phyloP scores from a whole-genome alignment of 768 basidiomycete genomes.

The Suillus tomentosus region DNA sequence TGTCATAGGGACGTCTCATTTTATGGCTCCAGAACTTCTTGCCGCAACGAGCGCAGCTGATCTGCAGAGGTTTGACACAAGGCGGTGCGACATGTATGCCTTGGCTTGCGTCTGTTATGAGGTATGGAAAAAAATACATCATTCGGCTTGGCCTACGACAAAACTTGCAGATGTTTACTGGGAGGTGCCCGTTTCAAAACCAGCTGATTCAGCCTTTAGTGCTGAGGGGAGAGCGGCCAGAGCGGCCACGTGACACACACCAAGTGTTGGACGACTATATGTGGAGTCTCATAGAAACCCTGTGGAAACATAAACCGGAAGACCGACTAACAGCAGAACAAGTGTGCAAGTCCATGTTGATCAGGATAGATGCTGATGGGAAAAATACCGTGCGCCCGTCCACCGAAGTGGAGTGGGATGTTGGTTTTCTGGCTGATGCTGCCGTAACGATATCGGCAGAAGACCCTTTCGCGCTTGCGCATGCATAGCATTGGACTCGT shows the following conservation, averaged over 20 bases:
- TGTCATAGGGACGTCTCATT: conserved; percentile 21
- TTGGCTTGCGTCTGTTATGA: conserved; percentile 43
- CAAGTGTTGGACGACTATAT: conserved; percentile 11
- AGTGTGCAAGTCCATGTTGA: neutral
- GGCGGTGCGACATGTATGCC: conserved; percentile 42
- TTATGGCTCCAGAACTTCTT: conserved; percentile 31
- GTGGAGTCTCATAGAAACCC: conserved; percentile 9
- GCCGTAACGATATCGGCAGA: neutral
- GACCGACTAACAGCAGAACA: conserved; percentile 5
- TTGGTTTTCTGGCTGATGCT: conserved; percentile 1
- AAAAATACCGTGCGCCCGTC: neutral
- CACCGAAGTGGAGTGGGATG: conserved; percentile 7
- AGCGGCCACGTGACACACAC: neutral
- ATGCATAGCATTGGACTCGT: too few species aligned
- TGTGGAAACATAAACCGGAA: neutral
- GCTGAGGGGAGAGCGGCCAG: neutral
- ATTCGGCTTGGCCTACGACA: neutral
- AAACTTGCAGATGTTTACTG: conserved; percentile 11
- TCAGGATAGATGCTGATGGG: neutral
- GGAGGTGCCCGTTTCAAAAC: neutral
- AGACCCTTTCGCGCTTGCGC: neutral
- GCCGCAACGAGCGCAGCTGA: conserved; percentile 4
- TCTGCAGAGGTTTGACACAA: conserved; percentile 26
- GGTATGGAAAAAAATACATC: conserved; percentile 22
- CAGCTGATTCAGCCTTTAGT: neutral